Conservation (phyloP, 164 flowering plant genomes). For the Saururus chinensis region DNA sequence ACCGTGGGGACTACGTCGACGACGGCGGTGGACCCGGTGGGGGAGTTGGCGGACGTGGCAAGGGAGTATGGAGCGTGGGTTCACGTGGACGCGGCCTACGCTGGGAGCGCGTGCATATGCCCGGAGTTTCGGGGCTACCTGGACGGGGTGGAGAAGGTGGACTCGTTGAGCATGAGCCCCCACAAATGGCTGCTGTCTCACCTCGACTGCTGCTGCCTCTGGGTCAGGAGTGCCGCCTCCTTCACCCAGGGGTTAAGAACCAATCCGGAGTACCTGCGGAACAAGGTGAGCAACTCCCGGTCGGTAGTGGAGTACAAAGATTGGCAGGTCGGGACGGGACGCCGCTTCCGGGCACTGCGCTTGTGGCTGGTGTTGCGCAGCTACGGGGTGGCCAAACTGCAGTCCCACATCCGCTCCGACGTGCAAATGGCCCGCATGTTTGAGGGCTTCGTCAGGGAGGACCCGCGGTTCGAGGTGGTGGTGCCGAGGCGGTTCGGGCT, state of each 20-base stretch:
- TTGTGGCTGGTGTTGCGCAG: conserved; percentile 49
- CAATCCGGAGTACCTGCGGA: conserved; percentile 42
- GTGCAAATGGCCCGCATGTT: conserved; percentile 35
- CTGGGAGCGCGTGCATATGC: conserved; percentile 51
- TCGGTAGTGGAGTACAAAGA: conserved; percentile 52
- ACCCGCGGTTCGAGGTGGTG: conserved; percentile 43
- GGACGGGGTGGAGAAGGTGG: conserved; percentile 35
- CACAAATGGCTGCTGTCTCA: conserved; percentile 52
- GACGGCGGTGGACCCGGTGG: conserved; percentile 45
- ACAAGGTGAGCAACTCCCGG: conserved; percentile 17
- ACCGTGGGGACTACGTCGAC: conserved; percentile 56
- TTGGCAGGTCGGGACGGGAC: conserved; percentile 50
- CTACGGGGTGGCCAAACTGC: conserved; percentile 38
- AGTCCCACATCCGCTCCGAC: conserved; percentile 35
- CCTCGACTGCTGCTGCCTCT: conserved; percentile 53
- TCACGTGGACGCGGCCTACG: conserved; percentile 63
- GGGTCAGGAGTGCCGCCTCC: conserved; percentile 31
- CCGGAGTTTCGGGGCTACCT: conserved; percentile 49
- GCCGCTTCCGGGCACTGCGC: conserved; percentile 36
- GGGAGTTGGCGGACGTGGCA: conserved; percentile 32
- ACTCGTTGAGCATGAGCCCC: conserved; percentile 45
- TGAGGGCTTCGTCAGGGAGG: too few relatives aligned
- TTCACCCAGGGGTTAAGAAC: conserved; percentile 27
- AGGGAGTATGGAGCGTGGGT: conserved; percentile 31
- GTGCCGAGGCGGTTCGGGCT: too few relatives aligned